phyloP scores from a whole-genome alignment of 148 eudicot species.

The Drosera capensis region DNA sequence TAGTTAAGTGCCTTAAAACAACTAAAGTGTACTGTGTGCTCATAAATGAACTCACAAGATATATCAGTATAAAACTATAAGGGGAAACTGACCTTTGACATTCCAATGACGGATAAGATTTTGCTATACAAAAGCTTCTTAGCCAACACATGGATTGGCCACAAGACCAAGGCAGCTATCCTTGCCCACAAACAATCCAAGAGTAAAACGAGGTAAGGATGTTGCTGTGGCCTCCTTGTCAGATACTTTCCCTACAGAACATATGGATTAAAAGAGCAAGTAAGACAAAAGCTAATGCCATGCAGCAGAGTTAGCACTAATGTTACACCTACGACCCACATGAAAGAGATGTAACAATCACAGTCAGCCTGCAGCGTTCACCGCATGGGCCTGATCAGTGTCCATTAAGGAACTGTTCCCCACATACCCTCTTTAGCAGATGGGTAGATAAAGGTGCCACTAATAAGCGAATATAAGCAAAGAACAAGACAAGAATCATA shows the following conservation, averaged over 20 bases:
- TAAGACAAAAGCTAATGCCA: neutral
- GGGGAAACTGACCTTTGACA: slow-evolving; percentile 52
- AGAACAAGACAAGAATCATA: neutral
- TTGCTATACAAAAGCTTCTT: slow-evolving; percentile 60
- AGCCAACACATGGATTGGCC: slow-evolving; percentile 72
- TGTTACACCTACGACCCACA: no score
- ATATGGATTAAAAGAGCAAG: neutral
- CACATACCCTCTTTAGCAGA: no score
- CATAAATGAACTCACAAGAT: no score
- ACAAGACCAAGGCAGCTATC: slow-evolving; percentile 42
- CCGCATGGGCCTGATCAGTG: no score
- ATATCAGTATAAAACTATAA: no score
- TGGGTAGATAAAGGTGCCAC: neutral
- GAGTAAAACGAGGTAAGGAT: slow-evolving; percentile 24
- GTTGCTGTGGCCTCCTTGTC: slow-evolving; percentile 32
- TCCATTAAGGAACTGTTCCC: no score
- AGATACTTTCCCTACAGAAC: slow-evolving; percentile 67
- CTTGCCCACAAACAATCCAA: slow-evolving; percentile 81
- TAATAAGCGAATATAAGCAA: neutral
- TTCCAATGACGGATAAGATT: slow-evolving; percentile 71
- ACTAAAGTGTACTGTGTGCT: no score
- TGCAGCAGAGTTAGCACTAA: no score
- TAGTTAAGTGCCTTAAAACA: no score
- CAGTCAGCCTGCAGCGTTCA: no score
- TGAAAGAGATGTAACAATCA: neutral